A percentile compares a stretch with the other conserved stretches of the same genome.
Conservation (phyloP, 164 flowering plant genomes). For the Berberis vulgaris region DNA sequence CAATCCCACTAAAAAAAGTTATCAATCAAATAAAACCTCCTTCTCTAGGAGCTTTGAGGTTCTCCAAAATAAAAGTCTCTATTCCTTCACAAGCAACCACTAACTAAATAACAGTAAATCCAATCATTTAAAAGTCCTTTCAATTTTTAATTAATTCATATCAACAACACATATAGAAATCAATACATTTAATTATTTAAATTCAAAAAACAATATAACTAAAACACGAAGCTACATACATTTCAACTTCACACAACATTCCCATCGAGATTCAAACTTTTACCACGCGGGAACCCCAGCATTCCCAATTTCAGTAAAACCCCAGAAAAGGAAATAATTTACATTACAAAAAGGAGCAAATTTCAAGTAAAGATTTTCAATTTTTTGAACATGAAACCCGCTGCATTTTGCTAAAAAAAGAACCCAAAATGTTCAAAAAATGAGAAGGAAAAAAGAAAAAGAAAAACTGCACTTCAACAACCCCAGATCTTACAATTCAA, state of each 20-base stretch:
- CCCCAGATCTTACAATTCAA: too few relatives aligned
- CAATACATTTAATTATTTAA: background rate
- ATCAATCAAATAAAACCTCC: background rate
- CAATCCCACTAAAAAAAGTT: background rate
- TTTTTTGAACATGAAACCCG: too few relatives aligned
- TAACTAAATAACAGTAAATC: background rate
- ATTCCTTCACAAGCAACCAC: background rate
- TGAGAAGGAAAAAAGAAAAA: too few relatives aligned
- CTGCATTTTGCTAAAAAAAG: too few relatives aligned
- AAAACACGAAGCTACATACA: too few relatives aligned
- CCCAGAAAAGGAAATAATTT: background rate
- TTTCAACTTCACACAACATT: too few relatives aligned
- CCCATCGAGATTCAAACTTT: background rate
- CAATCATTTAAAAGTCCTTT: background rate
- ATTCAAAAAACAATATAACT: background rate
- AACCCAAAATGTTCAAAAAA: too few relatives aligned
- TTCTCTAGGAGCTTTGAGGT: slow-evolving; percentile 6
- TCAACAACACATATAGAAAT: background rate
- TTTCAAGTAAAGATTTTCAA: too few relatives aligned
- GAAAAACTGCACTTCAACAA: too few relatives aligned
- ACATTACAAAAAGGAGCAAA: background rate
- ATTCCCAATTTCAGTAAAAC: background rate
- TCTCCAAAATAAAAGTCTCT: slow-evolving; percentile 1
- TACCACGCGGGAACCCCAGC: background rate
- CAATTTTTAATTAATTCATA: background rate